Base-by-base conservation (phyloP, 1,284 basidiomycete genomes). In the Cryptococcus hybrid region DNA sequence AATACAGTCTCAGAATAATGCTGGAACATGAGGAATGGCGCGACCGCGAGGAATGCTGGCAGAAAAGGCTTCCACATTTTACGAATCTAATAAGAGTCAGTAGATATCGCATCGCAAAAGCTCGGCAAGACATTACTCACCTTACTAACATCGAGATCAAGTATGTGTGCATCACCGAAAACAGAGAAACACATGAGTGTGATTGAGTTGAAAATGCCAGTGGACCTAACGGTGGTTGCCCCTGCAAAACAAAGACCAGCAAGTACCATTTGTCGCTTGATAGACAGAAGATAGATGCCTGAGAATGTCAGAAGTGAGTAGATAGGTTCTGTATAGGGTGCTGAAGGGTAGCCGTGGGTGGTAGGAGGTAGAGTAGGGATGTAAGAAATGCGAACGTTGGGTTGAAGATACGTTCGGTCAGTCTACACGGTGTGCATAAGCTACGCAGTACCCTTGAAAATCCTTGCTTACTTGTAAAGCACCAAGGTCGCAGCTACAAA, bases 261-360 rank as follows among this genome's bases (percentile, higher is more conserved):
- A 1, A 61, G 24, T 3, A 83, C 9, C 81, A 85, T 87, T 15
- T 56, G 60, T 49, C 79, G 78, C 8, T 71, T 66, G 8, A 71
- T 74, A 1, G 64, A 9, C 24, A 64, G 40, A 13, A 70, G 50
- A 18, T 70, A 70, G 76, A 71, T 69, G 80, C 91, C 92, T 68
- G 78, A 79, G 67, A 94, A 92, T 0, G 89, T 87, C 12, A 88
- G 76, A 55, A 85, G 83, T 0, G 93, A 88, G 76, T 89, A 95
- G 71, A 92, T 88, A 0, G 92, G 87, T 70, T 98, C 95, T 46
- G 82, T 86, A 68, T 90, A 95, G 0, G 88, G 84, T 0, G 87
- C 86, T 47, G 87, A 81, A 13, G 91, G 0, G 85, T 84, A 0
- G 92, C 92, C 38, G 91, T 89, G 40, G 89, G 90, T 0, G 91